Evolutionary conservation across 805 yeast species (phyloP).

Genomic region (Suhomyces sp.): DNA sequence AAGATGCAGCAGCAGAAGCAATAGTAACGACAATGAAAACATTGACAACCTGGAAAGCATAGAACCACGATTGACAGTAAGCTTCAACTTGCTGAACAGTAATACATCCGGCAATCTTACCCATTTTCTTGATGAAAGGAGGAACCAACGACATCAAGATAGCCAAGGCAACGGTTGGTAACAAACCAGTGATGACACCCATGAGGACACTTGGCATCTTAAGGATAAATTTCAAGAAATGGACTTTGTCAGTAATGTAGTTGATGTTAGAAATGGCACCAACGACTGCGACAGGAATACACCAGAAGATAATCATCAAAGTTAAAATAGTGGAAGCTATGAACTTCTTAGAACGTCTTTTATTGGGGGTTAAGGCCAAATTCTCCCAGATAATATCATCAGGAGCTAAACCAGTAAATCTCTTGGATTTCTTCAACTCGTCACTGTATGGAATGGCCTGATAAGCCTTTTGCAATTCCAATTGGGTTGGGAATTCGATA

Average conservation of each 20-base stretch:
- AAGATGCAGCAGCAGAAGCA: conserved; percentile 32
- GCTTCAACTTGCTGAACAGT: conserved; percentile 24
- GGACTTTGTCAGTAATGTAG: conserved; percentile 21
- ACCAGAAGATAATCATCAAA: conserved; percentile 75
- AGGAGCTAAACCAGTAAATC: conserved; percentile 67
- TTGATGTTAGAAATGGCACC: conserved; percentile 31
- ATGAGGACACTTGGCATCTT: conserved; percentile 21
- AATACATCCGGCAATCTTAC: conserved; percentile 23
- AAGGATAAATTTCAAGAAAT: conserved; percentile 22
- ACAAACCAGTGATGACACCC: conserved; percentile 28
- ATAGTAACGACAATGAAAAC: conserved; percentile 23
- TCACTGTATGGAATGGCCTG: conserved; percentile 69
- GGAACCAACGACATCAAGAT: conserved; percentile 29
- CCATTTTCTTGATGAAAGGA: conserved; percentile 25
- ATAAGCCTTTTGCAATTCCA: conserved; percentile 84
- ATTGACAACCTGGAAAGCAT: conserved; percentile 30
- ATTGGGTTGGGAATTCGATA: conserved; percentile 76
- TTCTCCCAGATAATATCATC: conserved; percentile 85
- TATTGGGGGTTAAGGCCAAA: conserved; percentile 53
- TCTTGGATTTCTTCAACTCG: conserved; percentile 45
- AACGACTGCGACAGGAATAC: conserved; percentile 47
- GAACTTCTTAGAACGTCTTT: conserved; percentile 54
- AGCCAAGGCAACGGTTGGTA: conserved; percentile 26
- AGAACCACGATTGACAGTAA: conserved; percentile 28
- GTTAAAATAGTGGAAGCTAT: conserved; percentile 65